Base-by-base conservation (phyloP, 2,329 filamentous ascomycete species). In the Catunica adiposa region DNA sequence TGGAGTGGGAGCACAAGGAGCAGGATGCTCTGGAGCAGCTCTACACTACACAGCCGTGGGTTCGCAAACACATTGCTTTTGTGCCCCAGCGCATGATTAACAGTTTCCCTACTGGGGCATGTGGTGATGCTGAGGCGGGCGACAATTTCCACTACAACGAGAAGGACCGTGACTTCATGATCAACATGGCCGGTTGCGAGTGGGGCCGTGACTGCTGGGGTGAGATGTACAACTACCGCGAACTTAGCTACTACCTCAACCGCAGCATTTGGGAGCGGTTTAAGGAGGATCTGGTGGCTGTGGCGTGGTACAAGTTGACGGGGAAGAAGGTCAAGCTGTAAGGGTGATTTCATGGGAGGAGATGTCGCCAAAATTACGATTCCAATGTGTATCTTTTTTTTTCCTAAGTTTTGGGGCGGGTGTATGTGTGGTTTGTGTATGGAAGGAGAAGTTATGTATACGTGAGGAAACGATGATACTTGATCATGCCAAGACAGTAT, bases 1-100 rank as follows among this genome's bases (percentile, higher is more conserved):
- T 96, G 89, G 80, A 92, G 60, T 98, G 92, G 92, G 89, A 92
- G 65, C 92, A 98, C 73, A 97, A 97, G 67, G 92, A 98, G 68
- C 92, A 98, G 70, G 89, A 97, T 65, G 88, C 89, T 1, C 72
- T 98, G 44, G 89, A 96, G 70, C 85, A 94, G 70, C 75, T 98
- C 60, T 98, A 98, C 71, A 78, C 76, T 57, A 84, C 84, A 56
- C 90, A 97, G 66, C 87, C 92, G 0, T 98, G 92, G 89, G 81
- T 97, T 55, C 82, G 92, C 58, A 82, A 86, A 56, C 86, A 92
- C 63, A 83, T 89, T 2, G 90, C 81, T 3, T 98, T 98, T 69
- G 76, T 96, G 50, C 84, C 86, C 0, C 90, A 97, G 67, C 84
- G 92, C 62, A 86, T 82, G 70, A 86, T 97, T 71, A 98, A 97